Evolutionary conservation across 2,329 filamentous ascomycete genomes (phyloP).

Genomic region (Paraconiothyrium brasiliense): DNA sequence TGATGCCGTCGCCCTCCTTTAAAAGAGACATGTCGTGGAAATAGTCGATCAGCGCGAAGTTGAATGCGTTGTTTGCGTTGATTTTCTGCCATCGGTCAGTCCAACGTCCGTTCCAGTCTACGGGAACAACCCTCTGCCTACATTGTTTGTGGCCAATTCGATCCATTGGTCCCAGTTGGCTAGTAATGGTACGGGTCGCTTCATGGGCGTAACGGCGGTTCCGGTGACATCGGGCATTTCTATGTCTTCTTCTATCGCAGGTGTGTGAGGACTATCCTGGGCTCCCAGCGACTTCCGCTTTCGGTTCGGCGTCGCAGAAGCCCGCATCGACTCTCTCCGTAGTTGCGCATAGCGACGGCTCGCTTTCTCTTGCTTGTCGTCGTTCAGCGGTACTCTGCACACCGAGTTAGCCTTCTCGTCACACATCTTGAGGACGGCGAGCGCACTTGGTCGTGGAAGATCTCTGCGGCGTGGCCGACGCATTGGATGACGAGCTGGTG

Average conservation of each 20-base stretch:
- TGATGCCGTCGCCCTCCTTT: slow-evolving; percentile 95
- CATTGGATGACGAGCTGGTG: slow-evolving; percentile 58
- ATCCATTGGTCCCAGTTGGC: slow-evolving; percentile 99
- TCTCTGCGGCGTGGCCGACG: slow-evolving; percentile 61
- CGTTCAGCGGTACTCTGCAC: slow-evolving; percentile 90
- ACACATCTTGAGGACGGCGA: not conserved
- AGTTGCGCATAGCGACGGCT: slow-evolving; percentile 86
- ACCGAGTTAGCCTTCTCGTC: slow-evolving; percentile 16
- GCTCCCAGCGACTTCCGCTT: slow-evolving; percentile 68
- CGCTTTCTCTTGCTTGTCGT: slow-evolving; percentile 92
- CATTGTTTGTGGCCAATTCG: slow-evolving; percentile 99
- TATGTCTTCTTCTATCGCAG: slow-evolving; percentile 54
- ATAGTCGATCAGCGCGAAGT: slow-evolving; percentile 99
- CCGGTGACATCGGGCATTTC: slow-evolving; percentile 71
- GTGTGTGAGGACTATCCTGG: slow-evolving; percentile 61
- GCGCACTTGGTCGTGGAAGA: slow-evolving; percentile 39
- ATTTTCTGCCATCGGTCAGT: slow-evolving; percentile 64
- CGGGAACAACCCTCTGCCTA: slow-evolving; percentile 23
- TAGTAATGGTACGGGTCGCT: slow-evolving; percentile 85
- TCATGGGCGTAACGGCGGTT: slow-evolving; percentile 89
- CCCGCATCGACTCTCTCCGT: slow-evolving; percentile 91
- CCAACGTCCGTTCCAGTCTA: not conserved
- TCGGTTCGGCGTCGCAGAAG: slow-evolving; percentile 77
- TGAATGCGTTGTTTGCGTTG: slow-evolving; percentile 98
- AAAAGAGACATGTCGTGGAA: slow-evolving; percentile 99